Conservation (phyloP, 1,284 basidiomycete species). For the Apiotrichum brassicae region DNA sequence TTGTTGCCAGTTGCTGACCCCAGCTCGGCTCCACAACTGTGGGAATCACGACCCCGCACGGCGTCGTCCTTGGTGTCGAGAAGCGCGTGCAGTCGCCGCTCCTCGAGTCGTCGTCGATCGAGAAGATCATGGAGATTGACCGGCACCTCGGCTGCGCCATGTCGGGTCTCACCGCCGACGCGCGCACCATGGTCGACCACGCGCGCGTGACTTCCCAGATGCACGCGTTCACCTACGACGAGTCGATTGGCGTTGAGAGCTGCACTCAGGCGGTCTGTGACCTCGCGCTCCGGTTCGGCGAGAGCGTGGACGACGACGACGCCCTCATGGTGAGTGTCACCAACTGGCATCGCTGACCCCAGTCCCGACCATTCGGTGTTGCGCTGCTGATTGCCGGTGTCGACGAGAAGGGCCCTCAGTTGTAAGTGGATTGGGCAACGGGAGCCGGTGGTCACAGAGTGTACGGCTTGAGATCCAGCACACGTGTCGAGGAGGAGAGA, state of each 20-base stretch:
- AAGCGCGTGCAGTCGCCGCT: slow-evolving; percentile 97
- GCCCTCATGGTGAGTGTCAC: slow-evolving; percentile 80
- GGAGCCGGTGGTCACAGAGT: no score
- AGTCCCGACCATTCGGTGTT: slow-evolving; percentile 97
- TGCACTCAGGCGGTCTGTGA: slow-evolving; percentile 98
- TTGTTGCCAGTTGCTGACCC: not conserved
- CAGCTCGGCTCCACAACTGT: slow-evolving; percentile 97
- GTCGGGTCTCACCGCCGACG: slow-evolving; percentile 96
- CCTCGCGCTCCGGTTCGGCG: slow-evolving; percentile 92
- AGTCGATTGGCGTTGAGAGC: slow-evolving; percentile 92
- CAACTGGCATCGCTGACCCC: slow-evolving; percentile 4
- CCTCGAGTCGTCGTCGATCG: slow-evolving; percentile 90
- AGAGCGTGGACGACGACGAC: slow-evolving; percentile 97
- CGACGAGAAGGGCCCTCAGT: slow-evolving; percentile 91
- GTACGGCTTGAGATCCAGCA: no score
- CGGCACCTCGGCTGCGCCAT: slow-evolving; percentile 93
- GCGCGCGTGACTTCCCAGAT: slow-evolving; percentile 95
- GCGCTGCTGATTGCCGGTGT: slow-evolving; percentile 94
- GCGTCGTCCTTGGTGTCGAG: slow-evolving; percentile 92
- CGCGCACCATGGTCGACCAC: slow-evolving; percentile 99
- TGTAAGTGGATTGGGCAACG: slow-evolving; percentile 55
- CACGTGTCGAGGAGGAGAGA: no score
- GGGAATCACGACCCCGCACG: slow-evolving; percentile 78
- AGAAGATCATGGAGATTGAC: slow-evolving; percentile 99
- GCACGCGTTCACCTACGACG: slow-evolving; percentile 95